Evolutionary conservation across 2,329 filamentous ascomycete species (phyloP).

Genomic region (Botrytis byssoidea): DNA sequence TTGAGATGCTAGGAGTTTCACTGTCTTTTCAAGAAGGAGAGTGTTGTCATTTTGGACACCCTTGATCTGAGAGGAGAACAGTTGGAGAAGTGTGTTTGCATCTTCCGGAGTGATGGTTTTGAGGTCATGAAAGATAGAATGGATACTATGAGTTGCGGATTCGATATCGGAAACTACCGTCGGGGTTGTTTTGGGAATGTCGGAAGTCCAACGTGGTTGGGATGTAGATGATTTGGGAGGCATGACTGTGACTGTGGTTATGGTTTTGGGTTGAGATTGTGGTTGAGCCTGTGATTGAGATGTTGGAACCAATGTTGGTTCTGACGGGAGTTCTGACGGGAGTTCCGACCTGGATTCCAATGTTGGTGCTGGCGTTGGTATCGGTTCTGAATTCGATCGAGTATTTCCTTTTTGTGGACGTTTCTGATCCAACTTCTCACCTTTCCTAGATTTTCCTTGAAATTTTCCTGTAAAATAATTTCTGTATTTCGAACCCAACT

Average conservation of each 20-base stretch:
- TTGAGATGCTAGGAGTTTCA: slow-evolving; percentile 40
- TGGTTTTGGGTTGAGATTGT: neutral
- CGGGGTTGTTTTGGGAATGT: slow-evolving; percentile 3
- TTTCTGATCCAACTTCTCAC: neutral
- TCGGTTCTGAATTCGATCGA: neutral
- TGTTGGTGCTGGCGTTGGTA: neutral
- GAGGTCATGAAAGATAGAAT: slow-evolving; percentile 42
- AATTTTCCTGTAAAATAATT: slow-evolving; percentile 1
- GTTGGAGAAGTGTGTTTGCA: slow-evolving; percentile 57
- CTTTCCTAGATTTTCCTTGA: neutral
- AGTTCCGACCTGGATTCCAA: neutral
- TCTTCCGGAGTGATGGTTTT: slow-evolving; percentile 44
- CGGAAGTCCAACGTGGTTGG: neutral
- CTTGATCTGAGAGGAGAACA: slow-evolving; percentile 60
- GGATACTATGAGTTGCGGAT: slow-evolving; percentile 13
- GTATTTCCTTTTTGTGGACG: neutral
- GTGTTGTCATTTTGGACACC: slow-evolving; percentile 70
- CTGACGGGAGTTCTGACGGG: neutral
- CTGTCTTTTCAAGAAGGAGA: slow-evolving; percentile 72
- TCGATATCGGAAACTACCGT: slow-evolving; percentile 9
- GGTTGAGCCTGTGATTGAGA: neutral
- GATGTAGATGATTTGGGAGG: neutral
- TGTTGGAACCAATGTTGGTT: neutral
- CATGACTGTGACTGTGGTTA: neutral
- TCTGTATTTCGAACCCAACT: neutral